Evolutionary conservation across 2,329 filamentous ascomycete species (phyloP).

Genomic region (Paecilomyces dactylethromorphus): DNA sequence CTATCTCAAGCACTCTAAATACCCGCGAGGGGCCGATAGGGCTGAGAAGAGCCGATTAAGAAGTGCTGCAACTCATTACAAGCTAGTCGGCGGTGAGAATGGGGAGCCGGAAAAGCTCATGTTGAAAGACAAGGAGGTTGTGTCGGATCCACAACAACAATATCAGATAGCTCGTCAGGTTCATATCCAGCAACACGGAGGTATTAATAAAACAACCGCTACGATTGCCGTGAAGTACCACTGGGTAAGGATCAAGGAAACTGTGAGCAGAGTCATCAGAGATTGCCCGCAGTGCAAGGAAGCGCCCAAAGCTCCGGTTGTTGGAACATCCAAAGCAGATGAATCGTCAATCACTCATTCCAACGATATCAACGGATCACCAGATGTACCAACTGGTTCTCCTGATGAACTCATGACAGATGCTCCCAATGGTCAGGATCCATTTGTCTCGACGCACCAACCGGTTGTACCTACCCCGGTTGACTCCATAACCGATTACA

Average conservation of each 20-base stretch:
- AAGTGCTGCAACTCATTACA: slow-evolving; percentile 92
- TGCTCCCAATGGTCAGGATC: slow-evolving; percentile 20
- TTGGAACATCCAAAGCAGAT: slow-evolving; percentile 21
- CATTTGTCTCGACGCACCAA: slow-evolving; percentile 23
- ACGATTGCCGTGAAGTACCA: slow-evolving; percentile 90
- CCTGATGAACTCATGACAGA: slow-evolving; percentile 16
- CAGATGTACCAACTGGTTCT: slow-evolving; percentile 6
- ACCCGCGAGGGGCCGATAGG: slow-evolving; percentile 85
- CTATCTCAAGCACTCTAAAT: slow-evolving; percentile 90
- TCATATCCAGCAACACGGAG: slow-evolving; percentile 72
- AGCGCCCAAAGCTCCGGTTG: slow-evolving; percentile 51
- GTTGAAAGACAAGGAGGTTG: slow-evolving; percentile 96
- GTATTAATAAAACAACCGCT: slow-evolving; percentile 97
- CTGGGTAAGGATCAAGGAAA: slow-evolving; percentile 98
- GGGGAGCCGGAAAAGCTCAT: slow-evolving; percentile 67
- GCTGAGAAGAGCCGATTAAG: slow-evolving; percentile 92
- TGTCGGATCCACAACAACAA: slow-evolving; percentile 81
- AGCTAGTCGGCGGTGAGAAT: slow-evolving; percentile 54
- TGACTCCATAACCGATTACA: slow-evolving; percentile 35
- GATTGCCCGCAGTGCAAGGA: slow-evolving; percentile 90
- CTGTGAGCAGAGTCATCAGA: slow-evolving; percentile 87
- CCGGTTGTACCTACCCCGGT: slow-evolving; percentile 29
- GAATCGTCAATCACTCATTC: slow-evolving; percentile 11
- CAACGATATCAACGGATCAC: slow-evolving; percentile 7
- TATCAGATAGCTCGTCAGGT: slow-evolving; percentile 78